phyloP scores from a whole-genome alignment of 202 grass and related monocot genomes.

The Zoysia matrella region DNA sequence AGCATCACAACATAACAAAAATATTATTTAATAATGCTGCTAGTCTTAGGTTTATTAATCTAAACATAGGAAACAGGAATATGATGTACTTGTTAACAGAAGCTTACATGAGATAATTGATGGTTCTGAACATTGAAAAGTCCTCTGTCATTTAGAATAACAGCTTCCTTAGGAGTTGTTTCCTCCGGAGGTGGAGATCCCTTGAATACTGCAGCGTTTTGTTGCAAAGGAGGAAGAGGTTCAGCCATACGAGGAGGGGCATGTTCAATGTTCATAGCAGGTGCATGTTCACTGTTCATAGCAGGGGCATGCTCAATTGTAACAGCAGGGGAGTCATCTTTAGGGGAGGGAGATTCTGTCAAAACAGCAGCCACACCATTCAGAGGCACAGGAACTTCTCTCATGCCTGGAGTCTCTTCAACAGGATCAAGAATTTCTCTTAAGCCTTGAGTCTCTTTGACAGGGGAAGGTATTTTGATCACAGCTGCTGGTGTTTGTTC shows the following conservation, averaged over 20 bases:
- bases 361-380: slow-evolving; percentile 30
- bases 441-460: too few relatives aligned
- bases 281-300: background rate
- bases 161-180: slow-evolving; percentile 35
- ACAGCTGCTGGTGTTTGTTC: too few relatives aligned
- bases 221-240: slow-evolving; percentile 34
- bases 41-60: slow-evolving; percentile 20
- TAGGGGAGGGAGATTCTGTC: slow-evolving; percentile 4
- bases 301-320: slow-evolving; percentile 31
- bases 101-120: slow-evolving; percentile 86
- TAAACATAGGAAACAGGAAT: slow-evolving; percentile 10
- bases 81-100: slow-evolving; percentile 20
- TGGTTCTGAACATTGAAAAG: slow-evolving; percentile 59
- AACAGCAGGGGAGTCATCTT: background rate
- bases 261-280: background rate
- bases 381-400: slow-evolving; percentile 42
- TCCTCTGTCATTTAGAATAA: slow-evolving; percentile 46
- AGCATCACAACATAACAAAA: background rate
- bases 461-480: too few relatives aligned
- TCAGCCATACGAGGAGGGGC: slow-evolving; percentile 10
- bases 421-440: too few relatives aligned
- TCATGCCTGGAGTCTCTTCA: background rate
- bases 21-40: background rate
- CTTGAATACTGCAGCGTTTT: slow-evolving; percentile 36
- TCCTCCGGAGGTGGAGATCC: slow-evolving; percentile 14